Percentiles rank a stretch among this genome's conserved stretches.
phyloP scores from a whole-genome alignment of 2,329 filamentous ascomycete genomes.

The Alternaria alternata region DNA sequence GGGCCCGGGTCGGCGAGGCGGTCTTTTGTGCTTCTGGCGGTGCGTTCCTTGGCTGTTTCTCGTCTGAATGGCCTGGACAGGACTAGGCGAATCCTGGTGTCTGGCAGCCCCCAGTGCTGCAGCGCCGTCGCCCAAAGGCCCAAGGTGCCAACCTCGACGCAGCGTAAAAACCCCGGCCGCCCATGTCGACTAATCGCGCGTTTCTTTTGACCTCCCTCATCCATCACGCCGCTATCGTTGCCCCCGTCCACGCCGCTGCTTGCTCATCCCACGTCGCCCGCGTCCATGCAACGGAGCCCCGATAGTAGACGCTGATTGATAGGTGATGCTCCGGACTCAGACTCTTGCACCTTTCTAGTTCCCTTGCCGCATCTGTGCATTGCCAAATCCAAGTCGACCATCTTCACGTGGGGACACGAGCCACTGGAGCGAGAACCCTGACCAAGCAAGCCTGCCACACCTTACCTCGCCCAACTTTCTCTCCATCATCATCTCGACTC shows the following conservation, averaged over 20 bases:
- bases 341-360: not conserved
- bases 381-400: constrained; percentile 6
- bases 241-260: constrained; percentile 13
- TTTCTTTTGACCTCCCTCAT: constrained; percentile 34
- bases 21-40: constrained; percentile 1
- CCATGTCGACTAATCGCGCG: constrained; percentile 29
- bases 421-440: constrained; percentile 18
- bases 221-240: constrained; percentile 17
- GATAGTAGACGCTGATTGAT: constrained; percentile 28
- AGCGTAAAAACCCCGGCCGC: constrained; percentile 32
- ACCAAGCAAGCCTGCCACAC: constrained; percentile 8
- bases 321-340: constrained; percentile 18
- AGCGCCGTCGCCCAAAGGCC: constrained; percentile 9
- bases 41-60: constrained; percentile 5
- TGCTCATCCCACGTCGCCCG: constrained; percentile 33
- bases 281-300: constrained; percentile 31
- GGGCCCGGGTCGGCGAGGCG: constrained; percentile 15
- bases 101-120: constrained; percentile 10
- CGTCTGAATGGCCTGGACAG: constrained; percentile 24
- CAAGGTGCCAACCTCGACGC: constrained; percentile 21
- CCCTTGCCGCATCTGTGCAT: not conserved
- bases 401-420: constrained; percentile 43
- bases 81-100: constrained; percentile 28
- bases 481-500: constrained; percentile 2
- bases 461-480: constrained; percentile 14